Conservation (phyloP, 2,329 filamentous ascomycete species). For the Claviceps lovelessii region DNA sequence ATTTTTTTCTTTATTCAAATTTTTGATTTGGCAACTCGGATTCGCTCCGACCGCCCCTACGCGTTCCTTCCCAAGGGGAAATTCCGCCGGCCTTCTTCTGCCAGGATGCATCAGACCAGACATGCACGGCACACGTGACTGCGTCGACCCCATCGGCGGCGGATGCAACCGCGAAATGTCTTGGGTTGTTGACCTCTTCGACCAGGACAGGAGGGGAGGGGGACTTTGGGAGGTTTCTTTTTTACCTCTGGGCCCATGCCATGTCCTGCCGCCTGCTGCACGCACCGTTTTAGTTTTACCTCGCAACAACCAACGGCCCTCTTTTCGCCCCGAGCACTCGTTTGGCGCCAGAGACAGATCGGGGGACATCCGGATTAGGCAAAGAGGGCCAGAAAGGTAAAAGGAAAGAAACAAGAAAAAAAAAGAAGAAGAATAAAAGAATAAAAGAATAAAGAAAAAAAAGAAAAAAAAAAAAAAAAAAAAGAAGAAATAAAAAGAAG, state of each 20-base stretch:
- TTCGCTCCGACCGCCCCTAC: no score
- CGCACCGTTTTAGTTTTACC: not conserved
- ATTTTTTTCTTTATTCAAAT: no score
- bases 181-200: not conserved
- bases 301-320: not conserved
- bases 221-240: not conserved
- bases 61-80: not conserved
- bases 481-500: not conserved
- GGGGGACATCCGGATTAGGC: not conserved
- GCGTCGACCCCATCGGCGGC: not conserved
- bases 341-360: not conserved
- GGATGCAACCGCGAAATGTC: not conserved
- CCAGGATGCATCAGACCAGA: no score
- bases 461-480: not conserved
- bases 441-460: no score
- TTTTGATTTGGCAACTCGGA: no score
- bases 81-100: not conserved
- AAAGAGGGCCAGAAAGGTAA: not conserved
- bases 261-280: no score
- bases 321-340: not conserved
- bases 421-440: no score
- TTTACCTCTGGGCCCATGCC: not conserved
- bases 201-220: no score
- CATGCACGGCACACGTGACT: slow-evolving; percentile 1
- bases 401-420: not conserved